Percentiles rank a stretch among this genome's conserved stretches.
Conservation (phyloP, 1,284 basidiomycete genomes). For the Melampsora americana region DNA sequence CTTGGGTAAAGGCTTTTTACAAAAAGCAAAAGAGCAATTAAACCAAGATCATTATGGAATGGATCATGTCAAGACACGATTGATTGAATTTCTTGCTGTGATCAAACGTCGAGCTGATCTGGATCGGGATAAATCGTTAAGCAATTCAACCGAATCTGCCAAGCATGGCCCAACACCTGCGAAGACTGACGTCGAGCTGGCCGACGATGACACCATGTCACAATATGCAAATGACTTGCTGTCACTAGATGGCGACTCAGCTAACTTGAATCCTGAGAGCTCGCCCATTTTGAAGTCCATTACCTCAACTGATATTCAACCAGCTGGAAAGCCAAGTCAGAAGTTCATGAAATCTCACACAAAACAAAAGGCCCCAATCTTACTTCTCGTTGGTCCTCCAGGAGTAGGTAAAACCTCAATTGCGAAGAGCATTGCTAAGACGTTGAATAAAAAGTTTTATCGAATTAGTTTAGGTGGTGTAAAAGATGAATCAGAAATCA, state of each 20-base stretch:
- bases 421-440: conserved; percentile 60
- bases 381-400: conserved; percentile 65
- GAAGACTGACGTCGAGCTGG: neutral
- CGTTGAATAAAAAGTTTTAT: conserved; percentile 67
- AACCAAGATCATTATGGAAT: conserved; percentile 57
- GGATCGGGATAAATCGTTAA: neutral
- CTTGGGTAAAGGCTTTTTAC: conserved; percentile 50
- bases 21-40: conserved; percentile 52
- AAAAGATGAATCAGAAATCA: conserved; percentile 57
- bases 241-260: neutral
- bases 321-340: neutral
- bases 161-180: neutral
- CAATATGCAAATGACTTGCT: neutral
- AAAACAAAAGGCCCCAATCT: conserved; percentile 68
- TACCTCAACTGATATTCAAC: too few relatives aligned
- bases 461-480: conserved; percentile 52
- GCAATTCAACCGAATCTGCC: neutral
- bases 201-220: neutral
- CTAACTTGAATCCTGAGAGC: neutral
- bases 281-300: too few relatives aligned
- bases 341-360: conserved; percentile 46
- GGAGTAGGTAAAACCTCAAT: conserved; percentile 81
- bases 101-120: conserved; percentile 54
- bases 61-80: conserved; percentile 57
- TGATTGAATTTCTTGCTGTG: conserved; percentile 57